phyloP scores from a whole-genome alignment of 2,329 filamentous ascomycete genomes.

The Neonectria neomacrospora region DNA sequence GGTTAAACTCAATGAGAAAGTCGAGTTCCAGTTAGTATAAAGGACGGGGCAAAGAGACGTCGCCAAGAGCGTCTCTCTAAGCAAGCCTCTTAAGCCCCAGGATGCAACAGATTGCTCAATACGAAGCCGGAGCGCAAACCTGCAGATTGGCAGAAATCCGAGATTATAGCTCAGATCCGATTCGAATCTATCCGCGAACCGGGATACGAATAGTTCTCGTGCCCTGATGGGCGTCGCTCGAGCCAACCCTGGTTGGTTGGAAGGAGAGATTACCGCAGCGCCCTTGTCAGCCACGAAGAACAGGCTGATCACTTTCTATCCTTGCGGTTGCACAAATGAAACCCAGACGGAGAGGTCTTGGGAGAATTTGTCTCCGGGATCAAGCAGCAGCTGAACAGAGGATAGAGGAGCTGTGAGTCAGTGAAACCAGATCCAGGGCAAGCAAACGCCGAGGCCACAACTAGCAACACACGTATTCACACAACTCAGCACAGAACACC shows the following conservation, averaged over 20 bases:
- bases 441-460: slow-evolving; percentile 4
- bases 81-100: neutral
- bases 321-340: neutral
- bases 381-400: too few relatives aligned
- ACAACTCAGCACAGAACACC: neutral
- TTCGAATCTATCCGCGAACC: neutral
- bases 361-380: neutral
- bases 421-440: neutral
- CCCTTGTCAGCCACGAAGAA: neutral
- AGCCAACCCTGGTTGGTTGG: neutral
- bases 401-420: neutral
- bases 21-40: neutral
- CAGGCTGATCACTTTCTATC: neutral
- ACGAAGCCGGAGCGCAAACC: slow-evolving; percentile 31
- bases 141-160: slow-evolving; percentile 23
- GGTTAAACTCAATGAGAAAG: neutral
- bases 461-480: neutral
- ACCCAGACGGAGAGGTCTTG: neutral
- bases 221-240: neutral
- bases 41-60: neutral
- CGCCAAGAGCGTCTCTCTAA: neutral
- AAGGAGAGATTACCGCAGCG: neutral
- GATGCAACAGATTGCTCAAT: slow-evolving; percentile 16
- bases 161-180: neutral
- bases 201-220: neutral